Base-by-base conservation (phyloP, 805 yeast genomes). In the Lachancea dasiensis region DNA sequence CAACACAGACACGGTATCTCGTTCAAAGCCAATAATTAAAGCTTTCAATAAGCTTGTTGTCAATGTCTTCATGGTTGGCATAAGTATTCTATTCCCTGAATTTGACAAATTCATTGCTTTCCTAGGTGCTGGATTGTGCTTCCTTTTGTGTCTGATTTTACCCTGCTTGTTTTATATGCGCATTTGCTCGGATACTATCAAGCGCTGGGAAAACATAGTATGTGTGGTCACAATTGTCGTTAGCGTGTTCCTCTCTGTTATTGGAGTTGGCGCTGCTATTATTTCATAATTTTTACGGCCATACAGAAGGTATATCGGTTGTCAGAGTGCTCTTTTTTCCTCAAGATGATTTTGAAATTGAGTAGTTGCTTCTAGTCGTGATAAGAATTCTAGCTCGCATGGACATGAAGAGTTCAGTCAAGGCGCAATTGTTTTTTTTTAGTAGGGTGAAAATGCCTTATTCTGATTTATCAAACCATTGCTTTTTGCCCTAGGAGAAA, bases 51-150 rank as follows among this genome's bases (percentile, higher is more conserved):
- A 74, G 26, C 22, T 73, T 4, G 24, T 60, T 0, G 77, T 83
- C n/a, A 81, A 82, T 51, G 58, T 70, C 0, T 35, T 70, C 4
- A 73, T 84, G 39, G 79, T 83, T 16, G 40, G 64, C 3, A 61
- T 81, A 34, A 78, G 94, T 0, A 69, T 82, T 20, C 35, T 76
- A 11, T 71, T 85, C 54, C 90, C 92, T 3, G 81, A 78, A 38
- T 87, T 87, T 56, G 96, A 86, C 52, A 75, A 75, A 48, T 70
- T 87, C 36, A 80, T 87, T 60, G 85, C 95, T 5, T 73, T 87
- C 31, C 60, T 86, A 48, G 96, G 96, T 6, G 75, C 90, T 4
- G 78, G 86, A 1, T 68, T 87, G 36, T 85, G 95, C 49, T 82
- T 85, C 58, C 66, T 79, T 3, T 76, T 86, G 24, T 87, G 96